phyloP scores from a whole-genome alignment of 108 stramenopile species.

The Fragilaria crotonensis region DNA sequence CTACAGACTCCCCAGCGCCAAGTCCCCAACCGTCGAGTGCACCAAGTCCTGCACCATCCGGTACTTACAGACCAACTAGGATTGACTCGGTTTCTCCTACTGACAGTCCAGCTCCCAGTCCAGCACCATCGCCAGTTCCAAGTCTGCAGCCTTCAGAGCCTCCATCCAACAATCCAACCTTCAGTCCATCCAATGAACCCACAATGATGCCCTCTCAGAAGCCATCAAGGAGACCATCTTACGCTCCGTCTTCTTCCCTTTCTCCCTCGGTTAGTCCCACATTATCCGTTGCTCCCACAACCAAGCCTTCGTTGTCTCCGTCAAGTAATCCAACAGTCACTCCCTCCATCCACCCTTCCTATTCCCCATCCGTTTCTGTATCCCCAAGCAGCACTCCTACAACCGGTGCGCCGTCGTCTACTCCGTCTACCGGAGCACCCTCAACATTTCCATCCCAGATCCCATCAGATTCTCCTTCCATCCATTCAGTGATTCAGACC shows the following conservation, averaged over 20 bases:
- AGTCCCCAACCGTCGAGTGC: neutral
- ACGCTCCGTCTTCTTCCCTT: neutral
- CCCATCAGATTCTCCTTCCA: constrained; percentile 3
- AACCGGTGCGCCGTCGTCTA: neutral
- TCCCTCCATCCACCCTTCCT: constrained; percentile 2
- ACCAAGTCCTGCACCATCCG: neutral
- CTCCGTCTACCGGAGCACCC: neutral
- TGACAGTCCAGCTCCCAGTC: constrained; percentile 17
- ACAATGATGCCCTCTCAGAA: constrained; percentile 3
- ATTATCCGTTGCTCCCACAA: neutral
- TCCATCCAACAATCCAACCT: neutral
- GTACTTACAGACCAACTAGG: neutral
- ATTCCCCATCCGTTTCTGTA: neutral
- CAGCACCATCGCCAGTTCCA: constrained; percentile 11
- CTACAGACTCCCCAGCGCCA: constrained; percentile 2
- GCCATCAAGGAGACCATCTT: constrained; percentile 4
- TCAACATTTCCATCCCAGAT: neutral
- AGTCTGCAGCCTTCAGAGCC: constrained; percentile 5
- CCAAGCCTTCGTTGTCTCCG: neutral
- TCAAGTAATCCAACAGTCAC: constrained; percentile 6
- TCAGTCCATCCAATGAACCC: constrained; percentile 14
- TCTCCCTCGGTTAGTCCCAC: constrained; percentile 12
- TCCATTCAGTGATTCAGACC: neutral
- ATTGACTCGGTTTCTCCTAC: constrained; percentile 9
- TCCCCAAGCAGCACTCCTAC: neutral